Percentiles rank a stretch among this genome's conserved stretches.
These are phyloP conservation scores for Paecilomyces niveus DNA, from an alignment of 2,329 filamentous ascomycete genomes.

Conservation along the genomic window DNA sequence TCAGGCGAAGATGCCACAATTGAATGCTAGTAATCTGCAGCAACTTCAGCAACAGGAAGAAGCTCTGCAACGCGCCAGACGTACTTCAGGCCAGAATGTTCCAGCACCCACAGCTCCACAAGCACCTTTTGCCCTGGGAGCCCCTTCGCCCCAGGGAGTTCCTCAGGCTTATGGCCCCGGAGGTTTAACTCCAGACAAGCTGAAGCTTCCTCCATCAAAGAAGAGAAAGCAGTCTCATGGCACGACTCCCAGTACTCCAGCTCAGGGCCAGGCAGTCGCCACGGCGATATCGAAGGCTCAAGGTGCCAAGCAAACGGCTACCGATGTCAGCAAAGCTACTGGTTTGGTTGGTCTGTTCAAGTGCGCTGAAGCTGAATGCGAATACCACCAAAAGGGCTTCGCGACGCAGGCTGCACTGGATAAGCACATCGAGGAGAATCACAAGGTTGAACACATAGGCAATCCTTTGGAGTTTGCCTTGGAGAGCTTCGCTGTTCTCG, in stretches of 20 bases:
- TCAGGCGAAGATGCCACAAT: conserved; percentile 20
- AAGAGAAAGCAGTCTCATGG: conserved; percentile 48
- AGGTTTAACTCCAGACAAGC: conserved; percentile 48
- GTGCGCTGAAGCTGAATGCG: conserved; percentile 48
- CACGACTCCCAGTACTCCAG: conserved; percentile 14
- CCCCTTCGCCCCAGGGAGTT: conserved; percentile 49
- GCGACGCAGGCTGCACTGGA: conserved; percentile 48
- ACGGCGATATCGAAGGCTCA: conserved; percentile 23
- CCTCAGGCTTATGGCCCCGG: conserved; percentile 49
- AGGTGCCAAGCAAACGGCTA: conserved; percentile 24
- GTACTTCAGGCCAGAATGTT: conserved; percentile 31
- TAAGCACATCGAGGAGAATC: conserved; percentile 47
- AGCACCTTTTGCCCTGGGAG: conserved; percentile 45
- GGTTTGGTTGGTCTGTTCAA: conserved; percentile 43
- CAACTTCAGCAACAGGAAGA: conserved; percentile 42
- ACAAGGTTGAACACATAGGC: conserved; percentile 45
- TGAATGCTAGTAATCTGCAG: conserved; percentile 42
- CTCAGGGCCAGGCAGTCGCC: conserved; percentile 14
- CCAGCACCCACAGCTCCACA: conserved; percentile 45
- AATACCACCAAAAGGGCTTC: conserved; percentile 49
- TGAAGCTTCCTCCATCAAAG: conserved; percentile 53
- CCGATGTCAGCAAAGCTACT: conserved; percentile 35
- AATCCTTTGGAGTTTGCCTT: conserved; percentile 52
- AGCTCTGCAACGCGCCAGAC: conserved; percentile 30
- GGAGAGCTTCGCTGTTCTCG: conserved; percentile 45